Percentiles rank a stretch among this genome's conserved stretches.
Conservation (phyloP, 2,329 filamentous ascomycete species). For the Davidsoniella eucalypti region DNA sequence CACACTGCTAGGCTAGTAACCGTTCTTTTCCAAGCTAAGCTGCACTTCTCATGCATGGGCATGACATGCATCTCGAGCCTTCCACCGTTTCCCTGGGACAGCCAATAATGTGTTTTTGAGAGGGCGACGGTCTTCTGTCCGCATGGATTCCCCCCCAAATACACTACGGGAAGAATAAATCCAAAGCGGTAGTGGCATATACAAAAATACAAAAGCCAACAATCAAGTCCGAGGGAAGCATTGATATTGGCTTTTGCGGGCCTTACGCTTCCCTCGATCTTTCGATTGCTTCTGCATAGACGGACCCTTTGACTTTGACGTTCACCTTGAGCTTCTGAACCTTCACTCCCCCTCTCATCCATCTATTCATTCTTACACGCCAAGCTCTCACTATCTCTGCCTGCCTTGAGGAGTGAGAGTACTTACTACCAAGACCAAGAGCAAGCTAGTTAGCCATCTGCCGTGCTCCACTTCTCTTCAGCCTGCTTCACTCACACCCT, state of each 20-base stretch:
- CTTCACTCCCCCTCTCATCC: not conserved
- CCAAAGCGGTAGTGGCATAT: not conserved
- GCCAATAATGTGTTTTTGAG: not conserved
- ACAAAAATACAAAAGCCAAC: not conserved
- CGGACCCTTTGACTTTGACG: not conserved
- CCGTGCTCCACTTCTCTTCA: not conserved
- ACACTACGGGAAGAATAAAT: not conserved
- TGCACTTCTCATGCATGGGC: no score
- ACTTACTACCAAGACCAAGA: not conserved
- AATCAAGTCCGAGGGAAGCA: slow-evolving; percentile 4
- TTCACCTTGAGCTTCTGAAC: not conserved
- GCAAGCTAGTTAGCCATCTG: no score
- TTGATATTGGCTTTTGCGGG: slow-evolving; percentile 8
- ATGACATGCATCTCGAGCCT: no score
- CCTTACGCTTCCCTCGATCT: slow-evolving; percentile 6
- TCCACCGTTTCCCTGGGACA: slow-evolving; percentile 1
- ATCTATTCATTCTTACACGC: not conserved
- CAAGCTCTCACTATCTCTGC: no score
- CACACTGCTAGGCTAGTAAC: no score
- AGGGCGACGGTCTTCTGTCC: not conserved
- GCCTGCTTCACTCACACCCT: no score
- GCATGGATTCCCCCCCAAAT: not conserved
- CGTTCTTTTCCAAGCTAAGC: no score
- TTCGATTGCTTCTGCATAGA: not conserved
- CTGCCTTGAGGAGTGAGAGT: not conserved